phyloP scores from a whole-genome alignment of 345 rosid genomes.

The Hevea brasiliensis region DNA sequence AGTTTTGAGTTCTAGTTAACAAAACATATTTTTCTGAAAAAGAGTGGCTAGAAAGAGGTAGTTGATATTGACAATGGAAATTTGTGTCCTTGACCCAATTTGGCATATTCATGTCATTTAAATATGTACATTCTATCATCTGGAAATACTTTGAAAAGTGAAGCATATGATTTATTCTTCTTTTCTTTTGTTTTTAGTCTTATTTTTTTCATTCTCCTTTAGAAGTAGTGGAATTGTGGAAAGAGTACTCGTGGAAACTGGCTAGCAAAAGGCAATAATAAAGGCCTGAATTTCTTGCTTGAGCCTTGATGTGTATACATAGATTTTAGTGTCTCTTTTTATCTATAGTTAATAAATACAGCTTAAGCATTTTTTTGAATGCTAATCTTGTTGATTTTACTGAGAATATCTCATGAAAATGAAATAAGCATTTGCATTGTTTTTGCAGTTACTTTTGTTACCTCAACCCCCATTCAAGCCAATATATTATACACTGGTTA shows the following conservation, averaged over 20 bases:
- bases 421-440: conserved; percentile 6
- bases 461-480: conserved; percentile 97
- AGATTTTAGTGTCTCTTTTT: background rate
- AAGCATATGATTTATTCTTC: background rate
- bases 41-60: background rate
- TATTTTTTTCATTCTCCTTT: background rate
- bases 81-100: background rate
- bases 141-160: background rate
- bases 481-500: conserved; percentile 83
- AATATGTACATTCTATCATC: background rate
- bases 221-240: background rate
- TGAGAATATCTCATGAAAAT: background rate
- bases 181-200: background rate
- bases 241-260: background rate
- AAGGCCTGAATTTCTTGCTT: background rate
- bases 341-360: background rate
- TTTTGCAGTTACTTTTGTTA: conserved; percentile 78
- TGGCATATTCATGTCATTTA: background rate
- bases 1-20: background rate
- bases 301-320: background rate
- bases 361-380: background rate
- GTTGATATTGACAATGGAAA: background rate
- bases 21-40: background rate
- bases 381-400: background rate
- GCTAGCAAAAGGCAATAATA: background rate